A percentile compares a stretch with the other conserved stretches of the same genome.
Conservation (phyloP, 352 stramenopile genomes). For the Phytophthora idaei region DNA sequence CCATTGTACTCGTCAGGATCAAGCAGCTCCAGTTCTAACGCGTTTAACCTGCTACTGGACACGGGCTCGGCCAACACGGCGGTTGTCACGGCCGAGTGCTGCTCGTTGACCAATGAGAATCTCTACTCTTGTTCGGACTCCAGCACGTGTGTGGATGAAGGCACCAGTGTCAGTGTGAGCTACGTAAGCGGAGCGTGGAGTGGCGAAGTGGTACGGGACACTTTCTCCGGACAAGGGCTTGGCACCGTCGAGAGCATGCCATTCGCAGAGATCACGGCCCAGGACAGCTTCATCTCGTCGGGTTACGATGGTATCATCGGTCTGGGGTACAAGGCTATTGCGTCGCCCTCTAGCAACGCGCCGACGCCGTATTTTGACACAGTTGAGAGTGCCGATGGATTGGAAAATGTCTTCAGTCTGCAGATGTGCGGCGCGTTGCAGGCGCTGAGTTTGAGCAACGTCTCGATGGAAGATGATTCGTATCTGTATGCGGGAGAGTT, state of each 20-base stretch:
- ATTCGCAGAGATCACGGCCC: slow-evolving; percentile 61
- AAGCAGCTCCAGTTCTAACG: slow-evolving; percentile 38
- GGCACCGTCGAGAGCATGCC: slow-evolving; percentile 50
- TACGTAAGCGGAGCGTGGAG: slow-evolving; percentile 83
- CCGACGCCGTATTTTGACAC: slow-evolving; percentile 73
- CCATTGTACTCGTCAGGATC: slow-evolving; percentile 45
- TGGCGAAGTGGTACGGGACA: slow-evolving; percentile 68
- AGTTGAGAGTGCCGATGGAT: slow-evolving; percentile 31
- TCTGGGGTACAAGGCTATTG: slow-evolving; percentile 65
- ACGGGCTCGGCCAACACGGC: slow-evolving; percentile 84
- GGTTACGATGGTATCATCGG: slow-evolving; percentile 83
- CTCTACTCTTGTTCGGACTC: slow-evolving; percentile 76
- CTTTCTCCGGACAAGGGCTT: slow-evolving; percentile 63
- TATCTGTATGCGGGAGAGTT: slow-evolving; percentile 66
- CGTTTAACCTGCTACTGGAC: slow-evolving; percentile 79
- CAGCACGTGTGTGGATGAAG: slow-evolving; percentile 54
- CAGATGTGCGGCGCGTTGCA: slow-evolving; percentile 84
- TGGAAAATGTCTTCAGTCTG: slow-evolving; percentile 72
- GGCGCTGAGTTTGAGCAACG: slow-evolving; percentile 47
- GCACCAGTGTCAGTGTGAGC: slow-evolving; percentile 57
- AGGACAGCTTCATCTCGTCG: slow-evolving; percentile 75
- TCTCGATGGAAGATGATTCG: slow-evolving; percentile 37
- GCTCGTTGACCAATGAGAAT: slow-evolving; percentile 58
- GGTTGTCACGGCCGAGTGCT: slow-evolving; percentile 80
- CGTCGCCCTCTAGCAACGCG: slow-evolving; percentile 49